Base-by-base conservation (phyloP, 805 yeast species). In the Myxozyma mucilagina region DNA sequence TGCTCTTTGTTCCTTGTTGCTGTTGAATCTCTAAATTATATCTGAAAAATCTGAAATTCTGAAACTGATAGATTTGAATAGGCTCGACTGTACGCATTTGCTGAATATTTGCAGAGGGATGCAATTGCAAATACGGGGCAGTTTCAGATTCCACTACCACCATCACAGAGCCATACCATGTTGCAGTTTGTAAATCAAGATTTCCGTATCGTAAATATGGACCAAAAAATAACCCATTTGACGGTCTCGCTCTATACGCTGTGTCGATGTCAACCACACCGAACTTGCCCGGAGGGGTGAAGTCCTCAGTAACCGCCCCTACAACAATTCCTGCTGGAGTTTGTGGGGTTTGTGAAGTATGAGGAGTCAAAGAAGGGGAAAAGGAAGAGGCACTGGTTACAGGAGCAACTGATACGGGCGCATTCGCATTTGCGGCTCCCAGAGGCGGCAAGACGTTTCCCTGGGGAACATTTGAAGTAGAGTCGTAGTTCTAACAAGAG, bases 201-300 rank as follows among this genome's bases (percentile, higher is more conserved):
- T 63, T 63, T 31, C 53, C 55, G 38, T 63, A 63, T 4, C 67
- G 62, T 50, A 63, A 51, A 14, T 63, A 63, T 14, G 67, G 67
- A 10, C 67, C 67, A 47, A 63, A 63, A 35, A 18, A 63, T 16
- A 54, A 11, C 1, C 67, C 67, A 41, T 63, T 63, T 8, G 61
- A 59, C 1, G 67, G 67, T n/a, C 13, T 18, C 1, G 62, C 20
- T 35, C 55, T 60, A 47, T 63, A 63, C 5, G 38, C 48, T 6
- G 42, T 20, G 43, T 53, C 54, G 38, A 63, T 43, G 36, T 63
- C 65, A 31, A 63, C 57, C 16, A 56, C 59, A 1, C 67, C 67
- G 32, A 42, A 42, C 44, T 53, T 57, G 35, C 67, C 67, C 10
- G 67, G 67, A 39, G 57, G 67, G 18, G 55, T 13, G 35, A 48